phyloP scores from a whole-genome alignment of 2,329 filamentous ascomycete species.

The Xylaria sp. region DNA sequence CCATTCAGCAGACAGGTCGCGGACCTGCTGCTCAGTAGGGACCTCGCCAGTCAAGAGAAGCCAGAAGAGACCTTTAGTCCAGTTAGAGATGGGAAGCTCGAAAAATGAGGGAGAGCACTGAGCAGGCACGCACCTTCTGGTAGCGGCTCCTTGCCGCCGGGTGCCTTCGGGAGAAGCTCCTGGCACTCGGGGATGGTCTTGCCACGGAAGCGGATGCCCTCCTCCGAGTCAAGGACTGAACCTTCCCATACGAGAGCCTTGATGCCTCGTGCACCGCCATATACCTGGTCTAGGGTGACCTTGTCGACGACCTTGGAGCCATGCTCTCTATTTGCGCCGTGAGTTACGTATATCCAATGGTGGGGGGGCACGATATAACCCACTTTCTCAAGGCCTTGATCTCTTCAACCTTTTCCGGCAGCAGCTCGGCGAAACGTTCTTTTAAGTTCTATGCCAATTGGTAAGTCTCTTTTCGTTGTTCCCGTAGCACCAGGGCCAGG shows the following conservation, averaged over 20 bases:
- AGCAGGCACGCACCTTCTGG: slow-evolving; percentile 70
- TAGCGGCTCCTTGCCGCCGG: slow-evolving; percentile 93
- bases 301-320: slow-evolving; percentile 95
- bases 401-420: slow-evolving; percentile 97
- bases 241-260: slow-evolving; percentile 99
- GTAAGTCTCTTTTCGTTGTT: slow-evolving; percentile 30
- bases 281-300: slow-evolving; percentile 99
- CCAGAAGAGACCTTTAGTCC: slow-evolving; percentile 81
- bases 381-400: slow-evolving; percentile 98
- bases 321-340: slow-evolving; percentile 68
- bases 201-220: slow-evolving; percentile 99
- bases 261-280: slow-evolving; percentile 98
- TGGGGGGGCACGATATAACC: slow-evolving; percentile 41
- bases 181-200: slow-evolving; percentile 99
- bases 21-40: slow-evolving; percentile 96
- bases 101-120: slow-evolving; percentile 5
- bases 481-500: slow-evolving; percentile 10
- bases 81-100: slow-evolving; percentile 1
- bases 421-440: slow-evolving; percentile 94
- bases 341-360: slow-evolving; percentile 28
- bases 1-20: slow-evolving; percentile 97
- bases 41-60: slow-evolving; percentile 98
- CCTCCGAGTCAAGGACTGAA: slow-evolving; percentile 96
- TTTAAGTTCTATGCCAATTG: slow-evolving; percentile 74
- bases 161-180: slow-evolving; percentile 93